Conservation (phyloP, 75 land plant genomes). For the Pseudotsuga menziesii region DNA sequence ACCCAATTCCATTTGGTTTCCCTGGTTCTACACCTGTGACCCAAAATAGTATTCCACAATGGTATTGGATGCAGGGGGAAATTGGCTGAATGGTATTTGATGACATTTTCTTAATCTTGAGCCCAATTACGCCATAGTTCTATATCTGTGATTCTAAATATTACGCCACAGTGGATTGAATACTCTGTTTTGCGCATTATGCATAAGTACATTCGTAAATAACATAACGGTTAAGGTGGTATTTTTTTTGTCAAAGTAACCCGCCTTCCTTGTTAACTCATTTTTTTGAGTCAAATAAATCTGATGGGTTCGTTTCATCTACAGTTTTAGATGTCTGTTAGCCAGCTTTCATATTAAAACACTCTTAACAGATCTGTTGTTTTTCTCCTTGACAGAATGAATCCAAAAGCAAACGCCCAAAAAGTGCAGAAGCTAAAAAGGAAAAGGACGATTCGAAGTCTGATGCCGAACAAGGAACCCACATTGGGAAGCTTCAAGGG, state of each 20-base stretch:
- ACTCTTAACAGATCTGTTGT: neutral
- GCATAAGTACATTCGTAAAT: neutral
- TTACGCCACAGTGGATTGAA: neutral
- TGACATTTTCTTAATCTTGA: too few species aligned
- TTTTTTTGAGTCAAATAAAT: neutral
- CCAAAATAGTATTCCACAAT: neutral
- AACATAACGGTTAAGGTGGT: neutral
- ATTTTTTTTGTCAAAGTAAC: neutral
- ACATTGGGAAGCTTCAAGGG: neutral
- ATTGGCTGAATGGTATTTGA: neutral
- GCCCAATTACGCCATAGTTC: too few species aligned
- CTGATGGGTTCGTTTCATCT: neutral
- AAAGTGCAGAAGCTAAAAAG: neutral
- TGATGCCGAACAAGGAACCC: neutral
- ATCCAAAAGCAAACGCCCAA: conserved; percentile 21
- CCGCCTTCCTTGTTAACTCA: neutral
- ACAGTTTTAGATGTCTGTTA: neutral
- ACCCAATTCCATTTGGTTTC: too few species aligned
- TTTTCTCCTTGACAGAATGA: conserved; percentile 14
- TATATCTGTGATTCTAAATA: too few species aligned
- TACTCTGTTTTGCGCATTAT: neutral
- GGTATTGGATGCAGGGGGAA: conserved; percentile 25
- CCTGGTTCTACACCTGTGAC: too few species aligned
- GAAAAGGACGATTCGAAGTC: conserved; percentile 2
- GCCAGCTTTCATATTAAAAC: neutral